Base-by-base conservation (phyloP, 805 yeast species). In the Candida ponderosae region DNA sequence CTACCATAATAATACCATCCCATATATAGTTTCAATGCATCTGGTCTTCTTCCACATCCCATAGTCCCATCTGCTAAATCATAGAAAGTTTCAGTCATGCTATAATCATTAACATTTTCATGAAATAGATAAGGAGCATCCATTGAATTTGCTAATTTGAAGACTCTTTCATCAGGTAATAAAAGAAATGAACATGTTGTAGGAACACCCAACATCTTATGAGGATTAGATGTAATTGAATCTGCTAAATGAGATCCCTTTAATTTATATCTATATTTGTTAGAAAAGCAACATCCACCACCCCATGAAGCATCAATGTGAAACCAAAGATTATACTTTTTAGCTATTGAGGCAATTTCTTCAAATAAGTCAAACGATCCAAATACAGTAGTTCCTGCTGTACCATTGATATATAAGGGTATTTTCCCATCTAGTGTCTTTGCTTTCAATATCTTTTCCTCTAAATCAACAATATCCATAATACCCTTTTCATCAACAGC, bases 261-360 rank as follows among this genome's bases (percentile, higher is more conserved):
- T 42, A 85, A 56, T 45, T 70, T 68, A 39, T 56, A 33, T 31
- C 51, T 56, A 38, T 76, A 73, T 10, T 45, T 61, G 0, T 56
- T 47, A 31, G 86, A 77, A 61, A 85, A 86, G 0, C 83, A 68
- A 9, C 81, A 79, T 48, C 86, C 86, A 8, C 90, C 95, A 26
- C 95, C 95, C 95, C 94, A 84, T 6, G 93, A 82, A 1, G 93
- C 95, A 59, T 85, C 95, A 30, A 85, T 73, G 56, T 85, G 95
- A 53, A 82, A 72, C 90, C 94, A 86, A 7, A 76, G 36, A n/a
- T 67, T 56, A 56, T 78, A 53, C 39, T 65, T 64, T 38, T 71
- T 62, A 14, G 88, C 76, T 2, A 85, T 54, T 1, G 40, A 50
- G 1, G 78, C 57, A 27, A 86, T 75, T 31, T 69, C 71, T 19